Conservation (phyloP, 2,329 filamentous ascomycete species). For the Ascochyta lentis region DNA sequence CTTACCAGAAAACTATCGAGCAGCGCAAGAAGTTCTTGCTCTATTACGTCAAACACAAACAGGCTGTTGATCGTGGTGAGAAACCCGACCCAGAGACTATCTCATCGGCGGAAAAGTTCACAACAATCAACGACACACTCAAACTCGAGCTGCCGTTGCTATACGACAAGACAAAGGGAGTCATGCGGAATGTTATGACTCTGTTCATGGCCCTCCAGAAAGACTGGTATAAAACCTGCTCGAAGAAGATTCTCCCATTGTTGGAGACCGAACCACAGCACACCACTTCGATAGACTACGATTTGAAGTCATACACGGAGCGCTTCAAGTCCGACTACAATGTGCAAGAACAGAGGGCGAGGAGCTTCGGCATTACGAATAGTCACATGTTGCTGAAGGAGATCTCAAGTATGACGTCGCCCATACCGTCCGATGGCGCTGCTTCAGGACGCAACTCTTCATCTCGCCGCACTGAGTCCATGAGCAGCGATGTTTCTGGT, state of each 20-base stretch:
- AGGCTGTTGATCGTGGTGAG: conserved; percentile 79
- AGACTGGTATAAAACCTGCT: conserved; percentile 83
- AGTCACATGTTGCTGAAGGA: conserved; percentile 61
- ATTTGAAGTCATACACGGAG: conserved; percentile 74
- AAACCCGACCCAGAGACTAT: conserved; percentile 85
- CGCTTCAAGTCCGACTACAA: conserved; percentile 82
- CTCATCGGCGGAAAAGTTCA: conserved; percentile 86
- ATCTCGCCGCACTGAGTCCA: conserved; percentile 53
- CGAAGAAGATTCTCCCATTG: conserved; percentile 79
- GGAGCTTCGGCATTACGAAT: conserved; percentile 79
- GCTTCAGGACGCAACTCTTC: conserved; percentile 52
- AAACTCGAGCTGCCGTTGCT: conserved; percentile 91
- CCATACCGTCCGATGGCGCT: conserved; percentile 53
- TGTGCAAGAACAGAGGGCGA: conserved; percentile 71
- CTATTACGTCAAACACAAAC: conserved; percentile 83
- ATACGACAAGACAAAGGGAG: conserved; percentile 78
- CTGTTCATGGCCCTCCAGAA: conserved; percentile 86
- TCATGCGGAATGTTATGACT: conserved; percentile 81
- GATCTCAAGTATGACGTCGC: conserved; percentile 65
- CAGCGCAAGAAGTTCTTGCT: conserved; percentile 92
- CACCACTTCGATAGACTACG: conserved; percentile 63
- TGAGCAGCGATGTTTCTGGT: conserved; percentile 48
- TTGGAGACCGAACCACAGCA: conserved; percentile 62
- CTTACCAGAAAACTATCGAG: conserved; percentile 87
- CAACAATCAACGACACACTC: conserved; percentile 88